These are phyloP conservation scores for Aspergillus avenaceus DNA, from an alignment of 495 filamentous ascomycete species.

Conservation along the genomic window DNA sequence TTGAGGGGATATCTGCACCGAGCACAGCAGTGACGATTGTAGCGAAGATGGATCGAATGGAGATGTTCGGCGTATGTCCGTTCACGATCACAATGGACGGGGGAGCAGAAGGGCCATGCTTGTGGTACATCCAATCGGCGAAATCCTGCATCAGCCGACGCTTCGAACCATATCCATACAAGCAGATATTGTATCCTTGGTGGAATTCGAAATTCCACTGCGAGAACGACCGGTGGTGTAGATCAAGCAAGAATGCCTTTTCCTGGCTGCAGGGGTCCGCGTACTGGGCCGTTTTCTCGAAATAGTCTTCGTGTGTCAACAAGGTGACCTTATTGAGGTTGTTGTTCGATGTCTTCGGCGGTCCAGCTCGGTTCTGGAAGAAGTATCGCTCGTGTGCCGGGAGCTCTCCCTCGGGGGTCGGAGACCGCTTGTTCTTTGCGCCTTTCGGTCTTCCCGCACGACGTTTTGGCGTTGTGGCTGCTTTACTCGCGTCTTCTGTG, in stretches of 20 bases:
- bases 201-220: conserved; percentile 93
- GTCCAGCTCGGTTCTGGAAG: conserved; percentile 80
- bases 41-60: conserved; percentile 73
- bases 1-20: conserved; percentile 48
- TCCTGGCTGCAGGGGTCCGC: conserved; percentile 70
- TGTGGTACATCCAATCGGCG: conserved; percentile 63
- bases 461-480: conserved; percentile 51
- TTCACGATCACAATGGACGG: conserved; percentile 79
- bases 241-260: conserved; percentile 62
- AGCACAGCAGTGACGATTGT: conserved; percentile 65
- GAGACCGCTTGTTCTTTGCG: conserved; percentile 62
- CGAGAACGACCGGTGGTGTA: conserved; percentile 77
- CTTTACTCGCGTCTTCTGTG: conserved; percentile 24
- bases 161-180: conserved; percentile 93
- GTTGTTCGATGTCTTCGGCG: conserved; percentile 79
- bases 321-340: conserved; percentile 71
- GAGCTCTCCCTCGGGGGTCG: conserved; percentile 74
- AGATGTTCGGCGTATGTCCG: conserved; percentile 74
- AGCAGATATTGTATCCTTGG: conserved; percentile 83
- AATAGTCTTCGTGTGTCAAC: conserved; percentile 89
- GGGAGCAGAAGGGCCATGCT: conserved; percentile 28
- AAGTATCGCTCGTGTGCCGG: conserved; percentile 91
- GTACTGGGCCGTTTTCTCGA: conserved; percentile 61
- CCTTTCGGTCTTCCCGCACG: conserved; percentile 56
- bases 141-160: conserved; percentile 70